phyloP scores from a whole-genome alignment of 2,329 filamentous ascomycete species.

The Juglanconis oblonga region DNA sequence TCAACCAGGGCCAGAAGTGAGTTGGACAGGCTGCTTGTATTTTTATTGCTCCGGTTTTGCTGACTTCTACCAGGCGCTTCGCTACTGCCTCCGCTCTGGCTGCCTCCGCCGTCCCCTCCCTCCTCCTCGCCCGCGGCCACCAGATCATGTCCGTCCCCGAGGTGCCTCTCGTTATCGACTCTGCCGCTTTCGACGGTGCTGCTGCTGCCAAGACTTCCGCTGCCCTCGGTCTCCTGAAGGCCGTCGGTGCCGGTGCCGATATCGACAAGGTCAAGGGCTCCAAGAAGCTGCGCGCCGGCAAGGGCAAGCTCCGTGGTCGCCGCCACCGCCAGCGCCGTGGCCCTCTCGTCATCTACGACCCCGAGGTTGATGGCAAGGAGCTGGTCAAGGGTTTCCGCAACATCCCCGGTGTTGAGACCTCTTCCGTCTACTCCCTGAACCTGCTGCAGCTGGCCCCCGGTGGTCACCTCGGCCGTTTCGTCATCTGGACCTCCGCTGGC shows the following conservation, averaged over 20 bases:
- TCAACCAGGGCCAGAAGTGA: slow-evolving; percentile 98
- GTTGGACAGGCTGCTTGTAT: slow-evolving; percentile 27
- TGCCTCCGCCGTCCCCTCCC: slow-evolving; percentile 90
- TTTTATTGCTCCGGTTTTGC: slow-evolving; percentile 1
- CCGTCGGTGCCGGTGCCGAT: slow-evolving; percentile 85
- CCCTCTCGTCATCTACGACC: slow-evolving; percentile 96
- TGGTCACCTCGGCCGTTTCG: slow-evolving; percentile 97
- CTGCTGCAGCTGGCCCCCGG: slow-evolving; percentile 98
- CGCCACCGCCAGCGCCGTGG: slow-evolving; percentile 97
- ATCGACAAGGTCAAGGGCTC: slow-evolving; percentile 94
- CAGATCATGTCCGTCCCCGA: slow-evolving; percentile 88
- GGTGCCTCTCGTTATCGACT: slow-evolving; percentile 95
- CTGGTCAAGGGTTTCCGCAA: slow-evolving; percentile 96
- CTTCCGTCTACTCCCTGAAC: slow-evolving; percentile 89
- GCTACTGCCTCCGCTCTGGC: slow-evolving; percentile 96
- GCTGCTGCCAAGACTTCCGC: slow-evolving; percentile 84
- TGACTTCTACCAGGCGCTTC: slow-evolving; percentile 67
- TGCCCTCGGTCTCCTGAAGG: slow-evolving; percentile 83
- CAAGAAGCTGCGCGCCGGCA: slow-evolving; percentile 95
- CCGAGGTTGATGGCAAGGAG: slow-evolving; percentile 91
- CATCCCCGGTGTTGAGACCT: slow-evolving; percentile 97
- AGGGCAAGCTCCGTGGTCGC: slow-evolving; percentile 97
- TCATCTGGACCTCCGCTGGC: slow-evolving; percentile 96
- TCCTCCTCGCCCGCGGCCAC: slow-evolving; percentile 96
- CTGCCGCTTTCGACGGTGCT: slow-evolving; percentile 76